phyloP scores from a whole-genome alignment of 306 rosid genomes.

The Cucurbita pepo region DNA sequence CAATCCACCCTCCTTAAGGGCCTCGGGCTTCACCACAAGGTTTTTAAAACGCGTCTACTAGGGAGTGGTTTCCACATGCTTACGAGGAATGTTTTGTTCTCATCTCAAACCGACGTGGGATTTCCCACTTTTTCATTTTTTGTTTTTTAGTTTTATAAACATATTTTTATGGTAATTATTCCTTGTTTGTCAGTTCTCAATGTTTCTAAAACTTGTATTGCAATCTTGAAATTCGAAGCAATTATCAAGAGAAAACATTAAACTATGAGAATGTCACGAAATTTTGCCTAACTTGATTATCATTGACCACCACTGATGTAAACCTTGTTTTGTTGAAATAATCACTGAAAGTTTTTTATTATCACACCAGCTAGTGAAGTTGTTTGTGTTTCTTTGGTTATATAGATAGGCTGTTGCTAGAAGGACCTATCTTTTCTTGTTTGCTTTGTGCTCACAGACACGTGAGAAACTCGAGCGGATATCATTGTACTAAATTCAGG shows the following conservation, averaged over 20 bases:
- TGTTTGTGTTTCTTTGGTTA: too few relatives aligned
- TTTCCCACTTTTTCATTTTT: not conserved
- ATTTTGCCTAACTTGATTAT: not conserved
- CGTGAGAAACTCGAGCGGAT: not conserved
- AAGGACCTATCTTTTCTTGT: not conserved
- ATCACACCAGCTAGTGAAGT: too few relatives aligned
- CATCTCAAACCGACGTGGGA: too few relatives aligned
- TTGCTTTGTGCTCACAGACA: not conserved
- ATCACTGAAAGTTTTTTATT: not conserved
- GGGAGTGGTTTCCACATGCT: too few relatives aligned
- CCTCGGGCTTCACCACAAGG: too few relatives aligned
- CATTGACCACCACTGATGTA: not conserved
- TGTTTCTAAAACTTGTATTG: not conserved
- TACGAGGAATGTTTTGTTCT: too few relatives aligned
- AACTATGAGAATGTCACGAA: not conserved
- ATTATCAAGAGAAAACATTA: not conserved
- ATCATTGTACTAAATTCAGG: not conserved
- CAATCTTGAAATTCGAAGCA: not conserved
- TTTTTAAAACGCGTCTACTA: too few relatives aligned
- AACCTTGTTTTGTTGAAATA: not conserved
- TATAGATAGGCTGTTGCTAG: not conserved
- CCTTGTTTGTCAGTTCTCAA: not conserved
- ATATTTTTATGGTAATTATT: not conserved
- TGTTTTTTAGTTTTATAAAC: not conserved
- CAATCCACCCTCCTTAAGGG: too few relatives aligned